These are phyloP conservation scores for Phialophora expanda DNA, from an alignment of 2,329 filamentous ascomycete species.

Conservation along the genomic window DNA sequence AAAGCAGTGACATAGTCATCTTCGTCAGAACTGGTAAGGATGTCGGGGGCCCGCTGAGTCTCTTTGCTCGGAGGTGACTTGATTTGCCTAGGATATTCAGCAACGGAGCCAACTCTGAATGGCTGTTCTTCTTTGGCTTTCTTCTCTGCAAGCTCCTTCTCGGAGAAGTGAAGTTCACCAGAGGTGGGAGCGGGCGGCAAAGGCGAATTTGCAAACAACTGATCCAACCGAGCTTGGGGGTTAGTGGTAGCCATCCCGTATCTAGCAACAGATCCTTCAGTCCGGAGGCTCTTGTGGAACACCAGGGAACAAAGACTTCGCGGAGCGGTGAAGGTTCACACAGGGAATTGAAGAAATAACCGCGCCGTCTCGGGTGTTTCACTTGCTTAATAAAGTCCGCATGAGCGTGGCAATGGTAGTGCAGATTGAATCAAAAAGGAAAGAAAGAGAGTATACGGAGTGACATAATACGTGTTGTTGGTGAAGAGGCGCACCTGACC, in stretches of 20 bases:
- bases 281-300: not conserved
- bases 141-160: slow-evolving; percentile 30
- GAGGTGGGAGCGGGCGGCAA: slow-evolving; percentile 25
- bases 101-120: slow-evolving; percentile 21
- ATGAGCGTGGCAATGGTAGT: not conserved
- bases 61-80: slow-evolving; percentile 8
- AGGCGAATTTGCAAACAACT: slow-evolving; percentile 27
- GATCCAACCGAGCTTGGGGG: slow-evolving; percentile 29
- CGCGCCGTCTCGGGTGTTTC: not conserved
- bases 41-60: slow-evolving; percentile 12
- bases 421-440: not conserved
- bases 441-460: not conserved
- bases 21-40: slow-evolving; percentile 31
- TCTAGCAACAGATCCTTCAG: not conserved
- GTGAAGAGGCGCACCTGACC: not conserved
- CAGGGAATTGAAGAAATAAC: not conserved
- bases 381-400: not conserved
- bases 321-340: not conserved
- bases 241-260: slow-evolving; percentile 31
- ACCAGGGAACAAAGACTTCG: not conserved
- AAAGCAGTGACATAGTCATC: slow-evolving; percentile 39
- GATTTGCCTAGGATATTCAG: slow-evolving; percentile 25
- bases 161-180: slow-evolving; percentile 28
- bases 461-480: not conserved
- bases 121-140: slow-evolving; percentile 18